Base-by-base conservation (phyloP, 352 stramenopile genomes). In the Phytophthora podocarpi region DNA sequence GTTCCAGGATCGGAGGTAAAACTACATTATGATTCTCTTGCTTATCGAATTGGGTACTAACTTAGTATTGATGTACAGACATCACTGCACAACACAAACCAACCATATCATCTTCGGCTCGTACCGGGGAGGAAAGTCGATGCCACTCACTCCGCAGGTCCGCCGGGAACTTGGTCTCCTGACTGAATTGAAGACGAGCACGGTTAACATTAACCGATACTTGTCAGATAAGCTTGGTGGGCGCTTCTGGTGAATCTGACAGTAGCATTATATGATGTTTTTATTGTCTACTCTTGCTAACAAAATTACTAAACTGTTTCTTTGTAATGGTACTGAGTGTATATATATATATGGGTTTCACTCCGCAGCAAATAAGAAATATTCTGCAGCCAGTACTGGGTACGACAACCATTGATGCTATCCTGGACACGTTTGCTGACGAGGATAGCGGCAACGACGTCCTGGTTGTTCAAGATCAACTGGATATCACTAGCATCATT, bases 141-240 rank as follows among this genome's bases (percentile, higher is more conserved):
- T 49, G 27, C 37, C 27, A 7, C 16, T 58, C 10, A 5, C 18
- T 2, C 16, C 36, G 1, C 24, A 58, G 18, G n/a, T 41, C 6
- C 37, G 36, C 18, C 16, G 26, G n/a, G 49, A 57, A 27, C 35
- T 57, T n/a, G n/a, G n/a, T n/a, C n/a, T n/a, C n/a, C n/a, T n/a
- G n/a, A n/a, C n/a, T n/a, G n/a, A n/a, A n/a, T 20, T 57, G 36
- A 58, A 58, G 26, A 48, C 26, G 13, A 18, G 49, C 24, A 58
- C 35, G 18, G 18, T 36, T 15, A 12, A 53, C 10, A 53, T 41
- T 9, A 41, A 41, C 13, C 30, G 27, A 11, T 53, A 34, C 20
- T 21, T 41, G 13, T 41, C 45, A 18, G 30, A 40, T 12, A 42
- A 53, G 18, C 30, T 53, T 20, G 20, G 31, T 53, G 45, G 30